Base-by-base conservation (phyloP, 805 yeast species). In the Candida gorgasii region DNA sequence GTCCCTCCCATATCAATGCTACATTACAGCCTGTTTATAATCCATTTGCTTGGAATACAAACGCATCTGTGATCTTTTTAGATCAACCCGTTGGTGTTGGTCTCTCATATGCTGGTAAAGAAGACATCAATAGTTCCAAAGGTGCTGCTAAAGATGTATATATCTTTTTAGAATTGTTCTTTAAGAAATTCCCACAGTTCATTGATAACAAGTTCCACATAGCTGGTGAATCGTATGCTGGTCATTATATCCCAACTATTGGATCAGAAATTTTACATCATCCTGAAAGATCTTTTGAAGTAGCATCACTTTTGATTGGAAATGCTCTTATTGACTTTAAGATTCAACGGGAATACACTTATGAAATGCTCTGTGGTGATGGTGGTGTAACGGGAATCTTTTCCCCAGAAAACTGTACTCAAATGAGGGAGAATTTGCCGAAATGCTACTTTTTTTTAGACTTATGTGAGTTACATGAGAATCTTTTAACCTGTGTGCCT, bases 311-410 rank as follows among this genome's bases (percentile, higher is more conserved):
- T n/a, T 58, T 90, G 60, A 87, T 90, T 52, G 97, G 97, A 42
- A 90, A 90, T 61, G 97, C 97, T 39, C 76, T 88, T 51, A 86
- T 95, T 15, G 93, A 88, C 60, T 83, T 93, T 1, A 66, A 82
- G 39, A 72, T 75, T 31, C 96, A 89, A 69, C 78, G 81, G 54
- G 73, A 75, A 39, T 79, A 79, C 60, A 87, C 86, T 58, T 78
- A 82, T 59, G 90, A 90, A 44, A 89, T 90, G 96, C 90, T 92
- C 5, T 90, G 97, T 63, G 90, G 66, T 19, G 63, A 31, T 5
- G 71, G 69, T 34, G 71, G 69, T 4, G 51, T 61, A 42, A 48
- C 50, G 24, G 56, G 62, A 12, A 9, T 42, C n/a, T 34, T 65
- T 24, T 18, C 50, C 6, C 58, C 54, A 19, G 59, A 56, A 13